Base-by-base conservation (phyloP, 2,329 filamentous ascomycete species). In the Aspergillus sergii region DNA sequence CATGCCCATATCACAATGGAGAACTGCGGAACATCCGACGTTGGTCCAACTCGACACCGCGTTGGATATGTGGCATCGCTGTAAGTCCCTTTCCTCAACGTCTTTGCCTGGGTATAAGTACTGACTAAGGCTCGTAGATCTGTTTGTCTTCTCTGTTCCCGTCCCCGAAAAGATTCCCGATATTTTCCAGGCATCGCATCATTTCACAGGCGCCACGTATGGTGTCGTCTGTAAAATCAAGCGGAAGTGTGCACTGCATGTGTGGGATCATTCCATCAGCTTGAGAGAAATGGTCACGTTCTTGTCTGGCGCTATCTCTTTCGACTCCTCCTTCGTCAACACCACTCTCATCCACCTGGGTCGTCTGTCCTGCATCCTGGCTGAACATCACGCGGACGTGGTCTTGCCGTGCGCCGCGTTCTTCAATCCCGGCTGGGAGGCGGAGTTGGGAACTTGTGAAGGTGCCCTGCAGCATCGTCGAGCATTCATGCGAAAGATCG, bases 221-320 rank as follows among this genome's bases (percentile, higher is more conserved):
- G 86, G 86, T 36, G 84, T 88, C 62, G 82, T 88, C 14, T 86
- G 86, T 73, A 88, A 88, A 74, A 78, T 88, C 66, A 86, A 86
- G 74, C 81, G 85, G 26, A 83, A 84, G 61, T 86, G 85, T 62
- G 87, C 84, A 0, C 80, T 88, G 34, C 85, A 87, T 65, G 86
- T 89, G 61, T 89, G 86, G 86, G 86, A 89, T 67, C 86, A 89
- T 70, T 85, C 84, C n/a, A 88, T 89, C 65, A 84, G 83, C 50
- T 88, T 85, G 86, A 79, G 86, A 64, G 86, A 88, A 69, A 84
- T 78, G 56, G 83, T 81, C 56, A 77, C 83, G 36, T 82, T 80
- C 67, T 77, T 84, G 41, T 83, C 80, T 9, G 82, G 82, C 2
- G 82, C 82, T 0, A 76, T 84, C 57, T 84, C 80, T 69, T 79